Conservation (phyloP, 768 basidiomycete genomes). For the Termitomyces sp. region DNA sequence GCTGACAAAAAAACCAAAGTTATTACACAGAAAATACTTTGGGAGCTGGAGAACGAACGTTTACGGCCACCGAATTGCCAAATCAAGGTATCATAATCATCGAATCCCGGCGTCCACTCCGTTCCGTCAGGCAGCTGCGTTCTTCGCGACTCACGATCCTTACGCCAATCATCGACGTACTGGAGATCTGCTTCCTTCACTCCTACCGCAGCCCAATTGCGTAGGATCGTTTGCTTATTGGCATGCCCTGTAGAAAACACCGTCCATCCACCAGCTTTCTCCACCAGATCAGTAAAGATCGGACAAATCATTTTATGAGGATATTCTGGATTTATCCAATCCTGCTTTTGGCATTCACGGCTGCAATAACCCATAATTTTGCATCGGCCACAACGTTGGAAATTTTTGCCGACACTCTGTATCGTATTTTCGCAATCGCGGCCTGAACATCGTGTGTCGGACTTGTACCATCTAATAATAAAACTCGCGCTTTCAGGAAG, state of each 20-base stretch:
- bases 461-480: not conserved
- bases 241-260: not conserved
- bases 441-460: slow-evolving; percentile 7
- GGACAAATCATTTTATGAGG: slow-evolving; percentile 7
- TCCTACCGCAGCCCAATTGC: slow-evolving; percentile 5
- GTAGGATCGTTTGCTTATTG: not conserved
- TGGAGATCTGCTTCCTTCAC: slow-evolving; percentile 7
- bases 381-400: slow-evolving; percentile 8
- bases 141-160: not conserved
- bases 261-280: not conserved
- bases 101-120: too few relatives aligned
- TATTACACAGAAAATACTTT: not conserved
- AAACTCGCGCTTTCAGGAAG: too few relatives aligned
- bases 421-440: slow-evolving; percentile 5
- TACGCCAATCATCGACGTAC: slow-evolving; percentile 4
- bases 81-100: not conserved
- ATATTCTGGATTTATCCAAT: slow-evolving; percentile 6
- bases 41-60: not conserved
- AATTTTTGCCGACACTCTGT: slow-evolving; percentile 6
- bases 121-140: slow-evolving; percentile 4
- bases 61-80: not conserved
- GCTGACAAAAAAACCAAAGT: too few relatives aligned
- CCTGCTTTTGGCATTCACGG: slow-evolving; percentile 6
- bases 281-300: slow-evolving; percentile 4
- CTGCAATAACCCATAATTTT: slow-evolving; percentile 8